Percentiles rank a stretch among this genome's conserved stretches.
phyloP scores from a whole-genome alignment of 331 rosid species.

The Acacia concinna region DNA sequence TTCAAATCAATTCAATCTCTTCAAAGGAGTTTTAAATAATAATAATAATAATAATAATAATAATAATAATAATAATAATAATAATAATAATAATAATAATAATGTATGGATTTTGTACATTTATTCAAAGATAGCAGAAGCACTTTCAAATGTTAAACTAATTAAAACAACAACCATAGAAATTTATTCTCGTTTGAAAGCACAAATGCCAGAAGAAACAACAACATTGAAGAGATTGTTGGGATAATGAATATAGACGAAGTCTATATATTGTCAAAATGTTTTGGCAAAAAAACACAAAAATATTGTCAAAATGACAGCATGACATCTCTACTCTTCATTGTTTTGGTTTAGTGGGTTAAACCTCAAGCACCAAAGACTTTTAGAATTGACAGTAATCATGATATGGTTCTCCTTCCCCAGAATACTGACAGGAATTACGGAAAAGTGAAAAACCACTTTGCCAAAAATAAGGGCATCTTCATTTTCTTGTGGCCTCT shows the following conservation, averaged over 20 bases:
- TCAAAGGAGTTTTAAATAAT: background rate
- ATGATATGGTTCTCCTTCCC: background rate
- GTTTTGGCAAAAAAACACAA: too few species aligned
- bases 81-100: too few species aligned
- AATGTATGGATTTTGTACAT: background rate
- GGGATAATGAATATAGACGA: background rate
- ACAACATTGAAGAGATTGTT: background rate
- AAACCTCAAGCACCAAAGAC: slow-evolving; percentile 2
- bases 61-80: too few species aligned
- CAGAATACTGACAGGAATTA: background rate
- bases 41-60: too few species aligned
- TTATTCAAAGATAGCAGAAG: background rate
- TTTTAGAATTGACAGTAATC: background rate
- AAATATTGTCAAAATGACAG: background rate
- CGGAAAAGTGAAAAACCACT: slow-evolving; percentile 4
- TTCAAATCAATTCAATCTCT: background rate
- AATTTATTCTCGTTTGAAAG: background rate
- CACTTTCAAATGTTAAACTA: background rate
- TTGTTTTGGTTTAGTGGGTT: background rate
- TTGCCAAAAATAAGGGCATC: background rate
- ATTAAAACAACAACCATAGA: background rate
- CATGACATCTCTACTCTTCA: background rate
- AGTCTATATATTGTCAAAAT: background rate
- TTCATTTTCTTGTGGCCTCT: background rate
- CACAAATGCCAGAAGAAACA: background rate